Evolutionary conservation across 2,329 filamentous ascomycete genomes (phyloP).

Genomic region (Aquanectria penicillioides): DNA sequence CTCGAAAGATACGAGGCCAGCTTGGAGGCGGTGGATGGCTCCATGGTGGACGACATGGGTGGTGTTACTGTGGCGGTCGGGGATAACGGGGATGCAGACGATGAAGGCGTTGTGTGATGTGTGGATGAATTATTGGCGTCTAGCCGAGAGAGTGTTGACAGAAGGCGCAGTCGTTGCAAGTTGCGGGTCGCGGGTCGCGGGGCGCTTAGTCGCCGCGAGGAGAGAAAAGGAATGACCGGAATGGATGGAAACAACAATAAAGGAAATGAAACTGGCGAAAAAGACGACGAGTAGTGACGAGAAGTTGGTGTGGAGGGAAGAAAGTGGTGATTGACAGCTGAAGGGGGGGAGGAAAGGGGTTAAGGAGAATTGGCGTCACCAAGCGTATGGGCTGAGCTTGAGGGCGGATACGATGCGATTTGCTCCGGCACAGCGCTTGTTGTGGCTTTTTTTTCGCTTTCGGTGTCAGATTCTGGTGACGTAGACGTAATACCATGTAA

Average conservation of each 20-base stretch:
- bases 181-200: conserved; percentile 3
- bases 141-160: not conserved
- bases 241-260: not conserved
- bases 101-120: too few species aligned
- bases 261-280: not conserved
- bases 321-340: not conserved
- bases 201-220: too few species aligned
- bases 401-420: conserved; percentile 7
- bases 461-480: conserved; percentile 29
- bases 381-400: not conserved
- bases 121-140: not conserved
- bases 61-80: conserved; percentile 6
- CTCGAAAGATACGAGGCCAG: conserved; percentile 61
- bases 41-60: conserved; percentile 26
- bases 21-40: conserved; percentile 44
- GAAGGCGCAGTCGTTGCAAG: not conserved
- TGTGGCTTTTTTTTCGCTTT: conserved; percentile 5
- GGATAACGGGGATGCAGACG: too few species aligned
- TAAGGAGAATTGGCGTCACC: not conserved
- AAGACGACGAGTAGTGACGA: not conserved
- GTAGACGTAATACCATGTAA: conserved; percentile 22
- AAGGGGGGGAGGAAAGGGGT: not conserved
- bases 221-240: not conserved
- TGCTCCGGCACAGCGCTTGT: not conserved
- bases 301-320: too few species aligned